Conservation (phyloP, 2,329 filamentous ascomycete species). For the Xylariaceae sp. region DNA sequence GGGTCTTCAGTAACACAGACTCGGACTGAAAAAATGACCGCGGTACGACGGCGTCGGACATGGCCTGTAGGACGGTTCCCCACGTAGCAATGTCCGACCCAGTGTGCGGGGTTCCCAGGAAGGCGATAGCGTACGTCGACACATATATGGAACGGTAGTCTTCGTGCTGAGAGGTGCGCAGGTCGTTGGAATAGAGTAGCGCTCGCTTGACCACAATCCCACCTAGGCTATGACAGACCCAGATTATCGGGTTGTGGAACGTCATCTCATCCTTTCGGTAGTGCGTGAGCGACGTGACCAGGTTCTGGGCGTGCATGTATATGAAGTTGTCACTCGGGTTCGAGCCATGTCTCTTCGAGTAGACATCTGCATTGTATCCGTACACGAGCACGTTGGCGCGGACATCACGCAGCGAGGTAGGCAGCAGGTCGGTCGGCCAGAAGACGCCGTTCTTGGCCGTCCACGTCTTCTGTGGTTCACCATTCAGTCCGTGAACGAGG, state of each 20-base stretch:
- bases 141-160: slow-evolving; percentile 64
- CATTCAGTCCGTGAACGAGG: slow-evolving; percentile 66
- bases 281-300: slow-evolving; percentile 57
- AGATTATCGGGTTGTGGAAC: slow-evolving; percentile 63
- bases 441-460: slow-evolving; percentile 52
- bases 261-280: slow-evolving; percentile 56
- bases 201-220: slow-evolving; percentile 68
- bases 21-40: slow-evolving; percentile 63
- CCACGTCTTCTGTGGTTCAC: slow-evolving; percentile 60
- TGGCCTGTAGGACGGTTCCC: slow-evolving; percentile 61
- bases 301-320: slow-evolving; percentile 64
- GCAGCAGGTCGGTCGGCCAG: slow-evolving; percentile 66
- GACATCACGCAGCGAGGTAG: slow-evolving; percentile 49
- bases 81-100: slow-evolving; percentile 64
- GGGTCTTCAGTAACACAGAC: slow-evolving; percentile 59
- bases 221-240: slow-evolving; percentile 68
- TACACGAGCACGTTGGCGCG: slow-evolving; percentile 64
- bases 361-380: slow-evolving; percentile 67
- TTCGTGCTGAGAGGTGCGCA: slow-evolving; percentile 54
- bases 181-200: slow-evolving; percentile 60
- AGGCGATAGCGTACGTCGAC: slow-evolving; percentile 70
- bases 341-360: slow-evolving; percentile 42
- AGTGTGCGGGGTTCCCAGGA: slow-evolving; percentile 70
- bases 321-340: slow-evolving; percentile 62
- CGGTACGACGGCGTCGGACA: slow-evolving; percentile 60